A percentile compares a stretch with the other conserved stretches of the same genome.
These are phyloP conservation scores for Leccinum obscurum DNA, from an alignment of 768 basidiomycete genomes.

Conservation along the genomic window DNA sequence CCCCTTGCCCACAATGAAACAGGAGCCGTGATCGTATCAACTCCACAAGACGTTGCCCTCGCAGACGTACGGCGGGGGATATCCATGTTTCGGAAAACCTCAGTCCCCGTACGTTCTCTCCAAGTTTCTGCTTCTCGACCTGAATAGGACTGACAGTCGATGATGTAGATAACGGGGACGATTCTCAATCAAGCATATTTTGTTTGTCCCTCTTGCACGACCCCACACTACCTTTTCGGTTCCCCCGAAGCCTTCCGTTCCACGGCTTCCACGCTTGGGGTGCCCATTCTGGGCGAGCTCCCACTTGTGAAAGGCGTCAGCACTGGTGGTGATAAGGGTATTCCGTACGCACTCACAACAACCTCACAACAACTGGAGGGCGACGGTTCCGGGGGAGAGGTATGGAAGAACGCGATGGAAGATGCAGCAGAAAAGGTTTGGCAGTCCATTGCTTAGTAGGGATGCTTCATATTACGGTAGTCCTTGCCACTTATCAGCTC, in stretches of 20 bases:
- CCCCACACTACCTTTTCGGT: slow-evolving; percentile 69
- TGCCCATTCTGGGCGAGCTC: slow-evolving; percentile 75
- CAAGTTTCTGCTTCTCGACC: neutral
- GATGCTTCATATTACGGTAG: neutral
- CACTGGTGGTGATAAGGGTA: slow-evolving; percentile 65
- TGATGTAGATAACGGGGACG: slow-evolving; percentile 73
- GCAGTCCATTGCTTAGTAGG: slow-evolving; percentile 22
- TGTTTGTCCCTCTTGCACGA: slow-evolving; percentile 70
- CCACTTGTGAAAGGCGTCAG: slow-evolving; percentile 80
- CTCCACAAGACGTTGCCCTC: slow-evolving; percentile 92
- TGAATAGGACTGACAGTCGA: neutral
- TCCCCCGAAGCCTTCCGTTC: slow-evolving; percentile 60
- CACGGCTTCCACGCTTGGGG: slow-evolving; percentile 55
- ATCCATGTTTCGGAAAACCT: slow-evolving; percentile 86
- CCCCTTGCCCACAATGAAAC: neutral
- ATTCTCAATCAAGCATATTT: slow-evolving; percentile 89
- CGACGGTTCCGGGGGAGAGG: slow-evolving; percentile 30
- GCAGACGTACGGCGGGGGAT: slow-evolving; percentile 92
- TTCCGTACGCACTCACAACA: slow-evolving; percentile 46
- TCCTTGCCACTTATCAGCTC: too few species aligned
- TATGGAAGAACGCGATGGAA: slow-evolving; percentile 36
- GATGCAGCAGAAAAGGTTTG: slow-evolving; percentile 32
- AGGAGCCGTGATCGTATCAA: slow-evolving; percentile 94
- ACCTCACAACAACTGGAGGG: slow-evolving; percentile 12
- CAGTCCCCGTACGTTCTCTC: slow-evolving; percentile 67